These are phyloP conservation scores for Monosporascus sp. DNA, from an alignment of 2,329 filamentous ascomycete species.

Conservation along the genomic window DNA sequence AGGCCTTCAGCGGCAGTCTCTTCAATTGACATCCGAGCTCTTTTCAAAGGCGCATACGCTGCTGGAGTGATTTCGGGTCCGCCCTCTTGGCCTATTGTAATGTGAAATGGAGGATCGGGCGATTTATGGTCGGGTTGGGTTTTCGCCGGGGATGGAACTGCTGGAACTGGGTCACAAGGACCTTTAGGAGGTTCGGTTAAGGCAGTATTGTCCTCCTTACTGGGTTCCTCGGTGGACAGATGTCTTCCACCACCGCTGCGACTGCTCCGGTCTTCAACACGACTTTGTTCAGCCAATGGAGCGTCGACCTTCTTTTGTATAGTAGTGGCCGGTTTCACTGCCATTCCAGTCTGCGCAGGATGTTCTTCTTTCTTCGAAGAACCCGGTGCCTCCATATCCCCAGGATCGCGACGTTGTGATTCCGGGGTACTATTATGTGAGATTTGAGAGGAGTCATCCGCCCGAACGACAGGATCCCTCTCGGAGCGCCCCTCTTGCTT, in stretches of 20 bases:
- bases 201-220: neutral
- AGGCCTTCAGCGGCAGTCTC: neutral
- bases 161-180: neutral
- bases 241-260: neutral
- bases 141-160: neutral
- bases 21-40: neutral
- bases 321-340: too few relatives aligned
- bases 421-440: neutral
- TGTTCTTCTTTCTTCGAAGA: neutral
- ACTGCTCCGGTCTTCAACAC: neutral
- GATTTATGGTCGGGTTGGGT: neutral
- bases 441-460: neutral
- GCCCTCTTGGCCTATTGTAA: neutral
- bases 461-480: neutral
- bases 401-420: slow-evolving; percentile 2
- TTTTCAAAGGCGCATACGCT: neutral
- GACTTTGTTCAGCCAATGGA: too few relatives aligned
- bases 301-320: too few relatives aligned
- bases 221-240: neutral
- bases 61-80: neutral
- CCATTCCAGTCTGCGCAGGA: neutral
- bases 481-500: slow-evolving; percentile 7
- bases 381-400: slow-evolving; percentile 1
- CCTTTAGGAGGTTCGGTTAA: neutral
- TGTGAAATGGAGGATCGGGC: neutral